Evolutionary conservation across 2,329 filamentous ascomycete species (phyloP), one percentile per base, ranked within the genome.

Genomic region (Cladosporium sp.): DNA sequence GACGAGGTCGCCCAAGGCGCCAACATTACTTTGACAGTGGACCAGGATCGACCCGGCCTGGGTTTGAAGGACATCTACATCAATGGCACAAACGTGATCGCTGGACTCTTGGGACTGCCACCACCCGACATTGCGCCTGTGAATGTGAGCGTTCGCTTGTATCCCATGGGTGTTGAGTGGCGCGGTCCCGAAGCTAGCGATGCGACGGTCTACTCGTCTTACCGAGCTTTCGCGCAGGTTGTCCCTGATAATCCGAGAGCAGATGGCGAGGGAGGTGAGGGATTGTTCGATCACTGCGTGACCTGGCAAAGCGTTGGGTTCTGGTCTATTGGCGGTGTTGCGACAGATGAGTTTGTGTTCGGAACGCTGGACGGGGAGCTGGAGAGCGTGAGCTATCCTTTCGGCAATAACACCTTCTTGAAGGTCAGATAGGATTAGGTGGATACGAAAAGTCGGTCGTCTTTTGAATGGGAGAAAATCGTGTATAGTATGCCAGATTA

Each of bases 81-180:
- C 30, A 61, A 61, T 15, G 44, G 59, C 44, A 61, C 59, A 34
- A 47, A 61, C 30, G 1, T n/a, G 15, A 11, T 47, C 5, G 3
- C 28, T 32, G 1, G n/a, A 1, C n/a, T 61, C 11, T 6, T 61
- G 1, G 30, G 44, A 1, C 55, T 34, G 24, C 14, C 15, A n/a
- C 5, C 10, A 14, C 15, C 18, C 7, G 14, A 24, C 28, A 36
- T 61, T 6, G n/a, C 59, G 2, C 44, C 59, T 7, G 59, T n/a
- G 15, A 61, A 61, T 11, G n/a, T 38, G 14, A 61, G 59, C 44
- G 44, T 52, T 15, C 59, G 59, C 14, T 32, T 61, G 4, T 61
- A 61, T 18, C 59, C 59, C 3, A 52, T 47, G 24, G 44, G 59
- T 3, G 24, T 61, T 3, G 30, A 61, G 24, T 61, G 59, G 41